Base-by-base conservation (phyloP, 768 basidiomycete species). In the Phaeotremella skinneri region DNA sequence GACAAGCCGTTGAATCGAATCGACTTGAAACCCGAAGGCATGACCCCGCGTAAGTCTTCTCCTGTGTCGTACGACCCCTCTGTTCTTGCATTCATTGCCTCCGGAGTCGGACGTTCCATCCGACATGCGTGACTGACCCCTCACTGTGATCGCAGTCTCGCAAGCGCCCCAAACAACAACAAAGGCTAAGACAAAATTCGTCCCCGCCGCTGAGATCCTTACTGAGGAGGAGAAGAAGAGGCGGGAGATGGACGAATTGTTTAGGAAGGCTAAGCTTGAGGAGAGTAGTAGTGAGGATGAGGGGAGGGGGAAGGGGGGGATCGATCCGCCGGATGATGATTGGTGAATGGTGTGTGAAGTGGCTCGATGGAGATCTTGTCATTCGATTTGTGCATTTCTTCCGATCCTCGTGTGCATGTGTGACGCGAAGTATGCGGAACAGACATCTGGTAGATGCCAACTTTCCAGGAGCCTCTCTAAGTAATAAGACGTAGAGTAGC, bases 181-280 rank as follows among this genome's bases (percentile, higher is more conserved):
- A 0, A 45, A 55, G 1, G 63, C 65, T 21, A 74, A 64, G 42
- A 68, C 69, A 5, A 61, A 67, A 52, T 68, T 67, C 23, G 62
- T 66, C 13, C 59, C 67, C 2, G 64, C 58, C 3, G 49, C 43
- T 11, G 54, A 76, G 63, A 68, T 77, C 37, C 31, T 74, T 49
- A 73, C 78, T 0, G 76, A 77, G 42, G 69, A 73, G 39, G 72
- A 78, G 64, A 68, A 69, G 58, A 73, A 72, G 47, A 31, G 61
- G 53, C 31, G 58, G 49, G 73, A 75, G 52, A 72, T 79, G 72
- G 76, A 78, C 52, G 60, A 43, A 17, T 50, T 79, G 52, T 79
- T 78, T 52, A 55, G 66, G 54, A 72, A 71, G 31, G 77, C 76
- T 13, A 73, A 79, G 58, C 63, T 69, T 52, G 76, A 73, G 30